Evolutionary conservation across 805 yeast species (phyloP).

Genomic region (Ogataea polymorpha): DNA sequence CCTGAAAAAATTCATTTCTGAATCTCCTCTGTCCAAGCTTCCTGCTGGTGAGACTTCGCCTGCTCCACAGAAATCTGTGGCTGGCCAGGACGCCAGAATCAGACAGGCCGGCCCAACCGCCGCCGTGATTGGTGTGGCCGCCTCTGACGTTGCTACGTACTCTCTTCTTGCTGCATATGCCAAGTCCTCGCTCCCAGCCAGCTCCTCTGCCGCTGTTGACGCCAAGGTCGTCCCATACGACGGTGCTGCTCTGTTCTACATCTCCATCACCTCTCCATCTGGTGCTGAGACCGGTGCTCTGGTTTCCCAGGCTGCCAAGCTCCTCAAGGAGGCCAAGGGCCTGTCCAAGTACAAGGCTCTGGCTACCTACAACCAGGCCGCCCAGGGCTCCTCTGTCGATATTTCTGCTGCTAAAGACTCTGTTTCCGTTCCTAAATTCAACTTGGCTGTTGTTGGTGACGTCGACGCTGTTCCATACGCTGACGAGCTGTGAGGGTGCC

Average conservation of each 20-base stretch:
- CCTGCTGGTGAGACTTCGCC: slow-evolving; percentile 57
- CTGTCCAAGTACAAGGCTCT: slow-evolving; percentile 58
- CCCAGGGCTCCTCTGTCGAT: slow-evolving; percentile 38
- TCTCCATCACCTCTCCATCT: slow-evolving; percentile 57
- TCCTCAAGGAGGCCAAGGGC: slow-evolving; percentile 50
- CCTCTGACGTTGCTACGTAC: slow-evolving; percentile 62
- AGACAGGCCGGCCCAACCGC: slow-evolving; percentile 63
- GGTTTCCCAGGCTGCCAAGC: slow-evolving; percentile 56
- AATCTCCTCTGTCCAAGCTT: slow-evolving; percentile 61
- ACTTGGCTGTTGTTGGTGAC: slow-evolving; percentile 88
- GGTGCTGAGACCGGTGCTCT: slow-evolving; percentile 58
- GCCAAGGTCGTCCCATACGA: slow-evolving; percentile 61
- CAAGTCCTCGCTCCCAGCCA: slow-evolving; percentile 41
- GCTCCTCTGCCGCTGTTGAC: slow-evolving; percentile 53
- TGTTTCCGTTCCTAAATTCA: slow-evolving; percentile 53
- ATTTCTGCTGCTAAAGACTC: slow-evolving; percentile 35
- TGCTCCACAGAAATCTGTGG: slow-evolving; percentile 38
- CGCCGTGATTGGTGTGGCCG: slow-evolving; percentile 82
- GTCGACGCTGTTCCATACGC: slow-evolving; percentile 81
- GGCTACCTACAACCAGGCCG: slow-evolving; percentile 42
- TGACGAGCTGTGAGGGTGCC: slow-evolving; percentile 67
- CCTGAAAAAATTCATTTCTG: slow-evolving; percentile 61
- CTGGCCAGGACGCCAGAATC: slow-evolving; percentile 68
- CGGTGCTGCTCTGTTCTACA: slow-evolving; percentile 78
- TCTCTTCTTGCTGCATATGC: slow-evolving; percentile 70